These are phyloP conservation scores for Yamadazyma sp. DNA, from an alignment of 805 yeast genomes.

Conservation along the genomic window DNA sequence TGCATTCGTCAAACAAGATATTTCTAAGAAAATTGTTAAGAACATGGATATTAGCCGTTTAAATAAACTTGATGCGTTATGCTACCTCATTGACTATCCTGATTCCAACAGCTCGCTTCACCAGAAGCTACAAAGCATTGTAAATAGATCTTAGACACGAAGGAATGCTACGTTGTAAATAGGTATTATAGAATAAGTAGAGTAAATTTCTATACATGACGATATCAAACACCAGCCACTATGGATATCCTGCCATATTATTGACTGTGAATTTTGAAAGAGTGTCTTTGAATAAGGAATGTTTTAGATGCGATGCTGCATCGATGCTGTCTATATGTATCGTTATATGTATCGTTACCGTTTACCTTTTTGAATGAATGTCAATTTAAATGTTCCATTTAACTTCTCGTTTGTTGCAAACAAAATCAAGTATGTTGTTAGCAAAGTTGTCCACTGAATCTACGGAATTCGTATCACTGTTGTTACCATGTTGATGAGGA, in stretches of 20 bases:
- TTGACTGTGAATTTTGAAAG: too few species aligned
- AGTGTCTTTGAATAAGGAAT: too few species aligned
- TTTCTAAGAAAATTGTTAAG: conserved; percentile 15
- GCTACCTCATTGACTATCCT: conserved; percentile 16
- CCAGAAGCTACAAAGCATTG: conserved; percentile 9
- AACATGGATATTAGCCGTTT: conserved; percentile 8
- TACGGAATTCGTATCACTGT: conserved; percentile 12
- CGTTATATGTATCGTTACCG: conserved; percentile 3
- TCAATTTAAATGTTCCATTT: conserved; percentile 16
- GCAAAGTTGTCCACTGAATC: conserved; percentile 21
- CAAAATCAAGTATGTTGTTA: conserved; percentile 18
- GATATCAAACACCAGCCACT: too few species aligned
- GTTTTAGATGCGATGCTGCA: too few species aligned
- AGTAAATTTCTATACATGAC: too few species aligned
- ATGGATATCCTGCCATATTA: too few species aligned
- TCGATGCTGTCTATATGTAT: too few species aligned
- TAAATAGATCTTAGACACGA: too few species aligned
- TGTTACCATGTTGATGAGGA: conserved; percentile 9
- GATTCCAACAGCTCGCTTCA: conserved; percentile 10
- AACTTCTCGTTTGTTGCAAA: conserved; percentile 17
- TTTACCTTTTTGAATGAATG: background rate
- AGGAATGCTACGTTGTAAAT: conserved; percentile 3
- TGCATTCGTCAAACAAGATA: conserved; percentile 12
- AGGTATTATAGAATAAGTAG: too few species aligned
- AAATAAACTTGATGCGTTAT: conserved; percentile 12